A percentile compares a stretch with the other conserved stretches of the same genome.
Evolutionary conservation across 345 rosid species (phyloP).

Genomic region (Salix udensis): DNA sequence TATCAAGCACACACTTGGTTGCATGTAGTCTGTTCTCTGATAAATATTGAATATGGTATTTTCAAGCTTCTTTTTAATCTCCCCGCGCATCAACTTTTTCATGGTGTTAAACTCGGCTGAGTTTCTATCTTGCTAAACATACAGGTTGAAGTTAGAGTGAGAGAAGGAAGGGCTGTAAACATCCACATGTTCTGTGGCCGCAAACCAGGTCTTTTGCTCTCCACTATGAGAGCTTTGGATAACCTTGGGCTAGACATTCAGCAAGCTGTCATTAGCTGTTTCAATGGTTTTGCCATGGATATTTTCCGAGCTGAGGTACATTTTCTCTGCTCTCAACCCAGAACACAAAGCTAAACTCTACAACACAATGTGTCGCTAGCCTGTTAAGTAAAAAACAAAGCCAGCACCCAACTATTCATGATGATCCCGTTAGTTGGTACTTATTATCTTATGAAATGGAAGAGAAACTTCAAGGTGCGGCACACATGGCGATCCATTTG

Average conservation of each 20-base stretch:
- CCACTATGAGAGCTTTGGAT: slow-evolving; percentile 93
- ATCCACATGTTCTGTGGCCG: slow-evolving; percentile 97
- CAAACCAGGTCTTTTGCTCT: slow-evolving; percentile 83
- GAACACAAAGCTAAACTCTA: background rate
- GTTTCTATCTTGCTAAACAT: background rate
- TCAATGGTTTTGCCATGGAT: slow-evolving; percentile 94
- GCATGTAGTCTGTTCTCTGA: background rate
- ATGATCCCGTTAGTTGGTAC: background rate
- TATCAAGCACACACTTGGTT: background rate
- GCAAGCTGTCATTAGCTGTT: slow-evolving; percentile 97
- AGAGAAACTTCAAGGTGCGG: background rate
- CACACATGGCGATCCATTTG: background rate
- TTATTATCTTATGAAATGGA: background rate
- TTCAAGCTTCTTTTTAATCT: background rate
- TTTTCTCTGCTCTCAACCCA: background rate
- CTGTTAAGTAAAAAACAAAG: background rate
- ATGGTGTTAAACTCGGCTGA: background rate
- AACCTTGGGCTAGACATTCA: slow-evolving; percentile 95
- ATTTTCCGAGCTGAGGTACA: slow-evolving; percentile 95
- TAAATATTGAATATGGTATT: background rate
- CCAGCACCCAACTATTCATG: background rate
- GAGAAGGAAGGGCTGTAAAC: slow-evolving; percentile 97
- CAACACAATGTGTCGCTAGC: background rate
- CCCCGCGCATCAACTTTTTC: background rate
- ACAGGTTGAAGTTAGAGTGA: slow-evolving; percentile 86